Percentiles rank a stretch among this genome's conserved stretches.
These are phyloP conservation scores for Syncephalis fuscata DNA, from an alignment of 371 early-diverging fungal species.

Conservation along the genomic window DNA sequence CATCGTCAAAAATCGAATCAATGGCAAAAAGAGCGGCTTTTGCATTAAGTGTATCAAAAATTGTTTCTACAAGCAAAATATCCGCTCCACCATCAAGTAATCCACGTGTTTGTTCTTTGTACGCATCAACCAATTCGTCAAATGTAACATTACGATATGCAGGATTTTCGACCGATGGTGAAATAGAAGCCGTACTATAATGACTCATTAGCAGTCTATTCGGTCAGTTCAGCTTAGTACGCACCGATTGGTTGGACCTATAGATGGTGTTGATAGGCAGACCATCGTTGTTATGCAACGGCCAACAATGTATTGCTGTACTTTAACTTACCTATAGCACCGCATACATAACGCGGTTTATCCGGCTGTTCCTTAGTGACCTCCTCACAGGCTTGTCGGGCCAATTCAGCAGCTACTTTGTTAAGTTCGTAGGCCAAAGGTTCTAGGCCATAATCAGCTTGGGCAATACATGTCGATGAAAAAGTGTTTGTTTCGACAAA, in stretches of 20 bases:
- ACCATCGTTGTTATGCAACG: no score
- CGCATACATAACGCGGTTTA: neutral
- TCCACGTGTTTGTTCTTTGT: slow-evolving; percentile 74
- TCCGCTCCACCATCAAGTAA: slow-evolving; percentile 86
- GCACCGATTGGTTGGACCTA: slow-evolving; percentile 73
- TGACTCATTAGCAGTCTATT: no score
- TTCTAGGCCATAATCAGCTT: slow-evolving; percentile 77
- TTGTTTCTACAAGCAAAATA: slow-evolving; percentile 82
- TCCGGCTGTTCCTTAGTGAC: slow-evolving; percentile 12
- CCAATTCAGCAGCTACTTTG: slow-evolving; percentile 75
- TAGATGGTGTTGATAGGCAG: no score
- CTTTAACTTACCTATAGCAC: neutral
- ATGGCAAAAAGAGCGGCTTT: slow-evolving; percentile 84
- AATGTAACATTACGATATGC: slow-evolving; percentile 86
- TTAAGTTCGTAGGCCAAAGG: slow-evolving; percentile 76
- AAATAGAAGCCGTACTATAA: slow-evolving; percentile 75
- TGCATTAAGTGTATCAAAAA: slow-evolving; percentile 90
- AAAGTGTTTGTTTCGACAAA: slow-evolving; percentile 92
- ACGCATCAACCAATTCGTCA: slow-evolving; percentile 77
- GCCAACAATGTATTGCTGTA: no score
- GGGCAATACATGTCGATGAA: slow-evolving; percentile 76
- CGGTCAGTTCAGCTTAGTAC: no score
- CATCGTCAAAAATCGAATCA: slow-evolving; percentile 54
- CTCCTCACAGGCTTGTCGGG: slow-evolving; percentile 66
- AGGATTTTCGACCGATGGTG: slow-evolving; percentile 89